Base-by-base conservation (phyloP, 1,139 yeast species). In the Pichia sp. region DNA sequence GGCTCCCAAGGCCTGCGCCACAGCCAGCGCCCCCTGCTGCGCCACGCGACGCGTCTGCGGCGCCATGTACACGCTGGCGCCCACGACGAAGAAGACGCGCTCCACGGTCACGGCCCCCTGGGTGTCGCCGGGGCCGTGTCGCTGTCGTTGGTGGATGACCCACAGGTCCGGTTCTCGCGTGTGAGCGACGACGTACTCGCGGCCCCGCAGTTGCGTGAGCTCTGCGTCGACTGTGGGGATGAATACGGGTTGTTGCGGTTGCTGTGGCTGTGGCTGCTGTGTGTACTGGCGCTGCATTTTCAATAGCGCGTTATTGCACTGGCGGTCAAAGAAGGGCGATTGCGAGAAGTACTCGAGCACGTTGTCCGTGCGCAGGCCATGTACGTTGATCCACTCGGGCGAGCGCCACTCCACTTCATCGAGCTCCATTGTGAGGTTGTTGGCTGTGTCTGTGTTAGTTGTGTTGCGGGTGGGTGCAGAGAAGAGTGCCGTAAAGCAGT, bases 391-490 rank as follows among this genome's bases (percentile, higher is more conserved):
- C 88, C 96, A 91, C 58, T 91, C 98, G 1, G 98, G 98, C 6
- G 93, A 82, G 47, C 88, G 77, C 98, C 98, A 91, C 58, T 88
- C 97, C 34, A 91, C 70, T 55, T 91, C 97, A 55, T 88, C 96
- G 33, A 86, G 63, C 8, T 72, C 71, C 3, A 58, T 34, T 8
- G 38, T 40, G 6, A 6, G 5, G 15, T 8, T 25, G 8, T 7
- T 6, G 7, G 6, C 19, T 29, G 29, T 5, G 40, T 31, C 27
- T 30, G 29, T 23, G 17, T 14, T 15, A 21, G n/a, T 17, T 21
- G 22, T 21, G 22, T 21, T 9, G 10, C n/a, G n/a, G n/a, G n/a
- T n/a, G n/a, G n/a, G n/a, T n/a, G n/a, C n/a, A n/a, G n/a, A n/a
- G n/a, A n/a, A n/a, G n/a, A n/a, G n/a, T n/a, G n/a, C n/a, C n/a